Conservation (phyloP, 306 rosid genomes). For the Gillenia trifoliata region DNA sequence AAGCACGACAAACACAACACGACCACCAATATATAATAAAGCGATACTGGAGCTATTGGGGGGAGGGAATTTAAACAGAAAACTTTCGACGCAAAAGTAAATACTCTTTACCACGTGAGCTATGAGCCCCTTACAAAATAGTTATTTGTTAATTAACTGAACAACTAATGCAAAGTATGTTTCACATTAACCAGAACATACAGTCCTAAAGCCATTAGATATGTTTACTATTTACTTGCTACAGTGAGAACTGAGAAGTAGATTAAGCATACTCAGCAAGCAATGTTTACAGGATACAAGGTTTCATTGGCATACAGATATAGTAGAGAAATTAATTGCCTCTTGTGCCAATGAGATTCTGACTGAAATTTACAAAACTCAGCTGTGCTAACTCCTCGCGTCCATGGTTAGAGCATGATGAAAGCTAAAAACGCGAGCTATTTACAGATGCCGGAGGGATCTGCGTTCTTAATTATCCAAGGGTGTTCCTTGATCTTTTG, state of each 20-base stretch:
- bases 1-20: no score
- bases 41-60: no score
- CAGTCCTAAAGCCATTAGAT: not conserved
- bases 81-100: no score
- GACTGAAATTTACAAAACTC: not conserved
- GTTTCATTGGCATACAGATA: not conserved
- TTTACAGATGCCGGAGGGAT: slow-evolving; percentile 47
- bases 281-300: not conserved
- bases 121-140: no score
- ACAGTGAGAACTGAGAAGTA: not conserved
- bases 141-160: not conserved
- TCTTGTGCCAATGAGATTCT: not conserved
- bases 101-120: no score
- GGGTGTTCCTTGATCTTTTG: slow-evolving; percentile 77
- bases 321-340: not conserved
- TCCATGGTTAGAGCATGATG: not conserved
- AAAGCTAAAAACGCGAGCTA: slow-evolving; percentile 20
- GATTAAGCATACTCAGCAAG: not conserved
- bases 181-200: not conserved
- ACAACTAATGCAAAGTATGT: not conserved
- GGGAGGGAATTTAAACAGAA: no score
- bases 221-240: not conserved
- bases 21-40: no score
- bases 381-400: slow-evolving; percentile 2
- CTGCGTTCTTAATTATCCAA: slow-evolving; percentile 73